These are phyloP conservation scores for Leccinum pellstonianum DNA, from an alignment of 768 basidiomycete species.

Conservation along the genomic window DNA sequence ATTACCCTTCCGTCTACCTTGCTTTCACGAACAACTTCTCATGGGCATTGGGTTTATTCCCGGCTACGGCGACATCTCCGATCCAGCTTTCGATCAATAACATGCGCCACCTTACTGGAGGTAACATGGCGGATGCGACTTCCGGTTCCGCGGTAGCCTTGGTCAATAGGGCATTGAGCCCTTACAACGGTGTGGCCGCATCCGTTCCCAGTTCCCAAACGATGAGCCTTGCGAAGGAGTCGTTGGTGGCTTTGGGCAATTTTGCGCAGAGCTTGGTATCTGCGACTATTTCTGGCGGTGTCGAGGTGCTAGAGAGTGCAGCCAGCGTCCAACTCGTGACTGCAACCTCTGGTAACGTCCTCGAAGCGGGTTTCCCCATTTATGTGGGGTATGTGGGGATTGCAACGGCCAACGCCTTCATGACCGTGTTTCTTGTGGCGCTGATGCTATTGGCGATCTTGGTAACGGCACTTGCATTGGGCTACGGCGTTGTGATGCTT, in stretches of 20 bases:
- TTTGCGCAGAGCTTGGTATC: slow-evolving; percentile 8
- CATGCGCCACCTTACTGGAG: slow-evolving; percentile 84
- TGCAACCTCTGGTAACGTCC: slow-evolving; percentile 56
- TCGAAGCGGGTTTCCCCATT: slow-evolving; percentile 80
- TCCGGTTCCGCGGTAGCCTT: slow-evolving; percentile 65
- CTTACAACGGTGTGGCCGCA: slow-evolving; percentile 52
- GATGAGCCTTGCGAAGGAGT: slow-evolving; percentile 6
- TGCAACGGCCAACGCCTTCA: slow-evolving; percentile 84
- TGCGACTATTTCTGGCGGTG: slow-evolving; percentile 14
- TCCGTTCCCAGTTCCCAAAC: slow-evolving; percentile 1
- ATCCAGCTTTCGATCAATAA: slow-evolving; percentile 77
- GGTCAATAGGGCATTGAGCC: slow-evolving; percentile 80
- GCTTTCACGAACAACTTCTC: slow-evolving; percentile 84
- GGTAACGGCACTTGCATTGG: slow-evolving; percentile 48
- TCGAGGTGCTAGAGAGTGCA: slow-evolving; percentile 26
- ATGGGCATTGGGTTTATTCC: slow-evolving; percentile 81
- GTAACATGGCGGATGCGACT: slow-evolving; percentile 59
- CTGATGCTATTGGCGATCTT: slow-evolving; percentile 69
- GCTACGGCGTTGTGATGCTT: slow-evolving; percentile 44
- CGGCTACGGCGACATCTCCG: slow-evolving; percentile 48
- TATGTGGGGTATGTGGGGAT: slow-evolving; percentile 78
- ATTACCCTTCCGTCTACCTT: slow-evolving; percentile 83
- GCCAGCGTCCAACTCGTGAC: slow-evolving; percentile 65
- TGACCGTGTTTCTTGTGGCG: slow-evolving; percentile 77
- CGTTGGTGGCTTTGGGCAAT: slow-evolving; percentile 12